Percentiles rank a stretch among this genome's conserved stretches.
phyloP scores from a whole-genome alignment of 352 stramenopile genomes.

The Phytopythium boreale region DNA sequence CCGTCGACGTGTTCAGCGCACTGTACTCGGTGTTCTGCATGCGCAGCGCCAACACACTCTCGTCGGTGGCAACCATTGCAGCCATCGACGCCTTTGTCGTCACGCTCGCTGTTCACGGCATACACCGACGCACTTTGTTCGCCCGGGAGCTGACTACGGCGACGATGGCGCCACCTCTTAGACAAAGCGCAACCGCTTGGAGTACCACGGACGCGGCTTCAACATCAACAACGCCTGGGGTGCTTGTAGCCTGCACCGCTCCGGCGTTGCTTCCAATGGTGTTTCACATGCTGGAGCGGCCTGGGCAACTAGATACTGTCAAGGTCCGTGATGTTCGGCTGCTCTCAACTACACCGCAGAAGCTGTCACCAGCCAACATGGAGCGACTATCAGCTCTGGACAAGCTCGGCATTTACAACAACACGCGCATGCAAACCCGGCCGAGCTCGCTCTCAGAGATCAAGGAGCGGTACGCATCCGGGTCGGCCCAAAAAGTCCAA shows the following conservation, averaged over 20 bases:
- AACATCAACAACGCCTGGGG: background rate
- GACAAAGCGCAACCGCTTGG: no score
- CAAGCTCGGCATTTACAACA: no score
- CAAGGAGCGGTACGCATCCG: slow-evolving; percentile 18
- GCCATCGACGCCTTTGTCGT: slow-evolving; percentile 16
- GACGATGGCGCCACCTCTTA: no score
- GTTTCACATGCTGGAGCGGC: slow-evolving; percentile 17
- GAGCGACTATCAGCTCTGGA: no score
- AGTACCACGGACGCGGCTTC: background rate
- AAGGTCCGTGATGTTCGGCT: slow-evolving; percentile 21
- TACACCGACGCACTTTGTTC: slow-evolving; percentile 19
- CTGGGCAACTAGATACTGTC: slow-evolving; percentile 16
- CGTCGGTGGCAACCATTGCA: slow-evolving; percentile 15
- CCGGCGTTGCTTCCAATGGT: slow-evolving; percentile 6
- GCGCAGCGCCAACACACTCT: slow-evolving; percentile 24
- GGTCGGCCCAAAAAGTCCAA: slow-evolving; percentile 5
- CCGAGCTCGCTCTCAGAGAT: no score
- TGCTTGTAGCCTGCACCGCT: no score
- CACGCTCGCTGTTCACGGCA: slow-evolving; percentile 19
- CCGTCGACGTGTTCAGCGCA: slow-evolving; percentile 34
- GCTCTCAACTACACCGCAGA: slow-evolving; percentile 17
- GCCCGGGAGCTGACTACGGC: slow-evolving; percentile 12
- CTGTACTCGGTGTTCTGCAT: slow-evolving; percentile 35
- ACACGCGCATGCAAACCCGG: no score
- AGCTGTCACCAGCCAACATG: slow-evolving; percentile 11